Base-by-base conservation (phyloP, 306 rosid genomes). In the Sphenostylis stenocarpa region DNA sequence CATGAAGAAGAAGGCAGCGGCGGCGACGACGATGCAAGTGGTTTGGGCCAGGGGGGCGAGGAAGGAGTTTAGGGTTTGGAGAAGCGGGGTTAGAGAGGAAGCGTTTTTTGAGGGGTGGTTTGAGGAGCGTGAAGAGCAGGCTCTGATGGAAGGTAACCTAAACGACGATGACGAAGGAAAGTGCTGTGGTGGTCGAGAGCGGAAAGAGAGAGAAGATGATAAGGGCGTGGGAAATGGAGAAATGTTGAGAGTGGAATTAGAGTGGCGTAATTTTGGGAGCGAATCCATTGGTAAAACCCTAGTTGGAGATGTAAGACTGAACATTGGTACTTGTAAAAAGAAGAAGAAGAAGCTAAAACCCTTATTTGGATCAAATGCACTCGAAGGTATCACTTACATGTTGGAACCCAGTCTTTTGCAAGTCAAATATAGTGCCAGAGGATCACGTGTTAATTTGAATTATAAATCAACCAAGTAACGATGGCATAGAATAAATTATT, bases 1-100 rank as follows among this genome's bases (percentile, higher is more conserved):
- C 80, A 86, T 74, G 77, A 91, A 79, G 87, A 91, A 89, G 77
- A 96, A 82, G 4, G 90, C 94, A 17, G 97, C 82, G 3, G 96
- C 93, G 20, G 94, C 93, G 3, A 91, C 8, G 51, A 88, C 79
- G 84, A 83, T 72, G 91, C 89, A 78, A 63, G 92, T 79, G 67
- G 96, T 85, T 79, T 82, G 83, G 28, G 87, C 36, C 44, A 77
- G 49, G 13, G 89, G 81, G 10, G 92, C 75, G 70, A 80, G 55
- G 26, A 87, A 16, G 44, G 88, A 80, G 77, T 33, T 67, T 62
- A 86, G 87, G 81, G 90, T 76, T 87, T 72, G 64, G 83, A 85
- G 67, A 12, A 83, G 62, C 0, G 82, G 85, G 45, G 89, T 51
- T 1, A 23, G 7, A 14, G 79, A 15, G 17, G 39, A 11, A 12